These are phyloP conservation scores for Pythium dissimile DNA, from an alignment of 352 stramenopile species.

Conservation along the genomic window DNA sequence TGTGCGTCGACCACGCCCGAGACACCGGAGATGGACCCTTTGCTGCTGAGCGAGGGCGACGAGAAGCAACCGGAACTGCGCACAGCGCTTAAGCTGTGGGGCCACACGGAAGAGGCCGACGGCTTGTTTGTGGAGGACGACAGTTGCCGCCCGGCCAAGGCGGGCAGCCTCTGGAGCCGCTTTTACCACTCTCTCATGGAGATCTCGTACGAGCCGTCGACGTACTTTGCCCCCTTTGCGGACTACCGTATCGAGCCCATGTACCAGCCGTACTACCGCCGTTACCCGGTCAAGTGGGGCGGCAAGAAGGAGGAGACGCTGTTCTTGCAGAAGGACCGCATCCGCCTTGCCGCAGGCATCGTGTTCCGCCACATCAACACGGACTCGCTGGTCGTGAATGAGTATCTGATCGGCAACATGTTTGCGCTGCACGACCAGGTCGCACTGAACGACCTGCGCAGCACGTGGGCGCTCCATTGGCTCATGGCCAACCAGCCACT, in stretches of 20 bases:
- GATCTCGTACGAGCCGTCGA: conserved; percentile 68
- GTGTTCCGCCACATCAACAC: conserved; percentile 74
- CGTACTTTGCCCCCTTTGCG: conserved; percentile 77
- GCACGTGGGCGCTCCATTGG: conserved; percentile 74
- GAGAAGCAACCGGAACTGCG: conserved; percentile 62
- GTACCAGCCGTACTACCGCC: conserved; percentile 79
- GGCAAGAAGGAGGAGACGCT: conserved; percentile 68
- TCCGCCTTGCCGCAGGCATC: conserved; percentile 67
- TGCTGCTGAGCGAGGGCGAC: conserved; percentile 56
- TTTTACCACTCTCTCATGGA: conserved; percentile 62
- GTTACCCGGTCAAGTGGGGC: conserved; percentile 74
- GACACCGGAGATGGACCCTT: conserved; percentile 69
- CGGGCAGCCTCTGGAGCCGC: conserved; percentile 17
- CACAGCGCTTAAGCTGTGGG: conserved; percentile 52
- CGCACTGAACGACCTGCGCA: conserved; percentile 68
- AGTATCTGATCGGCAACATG: conserved; percentile 62
- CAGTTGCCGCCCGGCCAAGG: conserved; percentile 27
- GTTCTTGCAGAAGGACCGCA: conserved; percentile 80
- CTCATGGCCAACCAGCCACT: conserved; percentile 78
- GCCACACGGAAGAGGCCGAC: conserved; percentile 75
- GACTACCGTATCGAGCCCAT: conserved; percentile 70
- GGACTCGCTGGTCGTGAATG: conserved; percentile 52
- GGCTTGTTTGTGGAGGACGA: conserved; percentile 53
- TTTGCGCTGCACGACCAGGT: conserved; percentile 85
- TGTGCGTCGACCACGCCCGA: conserved; percentile 30